These are phyloP conservation scores for Aristolochia contorta DNA, from an alignment of 164 flowering plant genomes.

Conservation along the genomic window DNA sequence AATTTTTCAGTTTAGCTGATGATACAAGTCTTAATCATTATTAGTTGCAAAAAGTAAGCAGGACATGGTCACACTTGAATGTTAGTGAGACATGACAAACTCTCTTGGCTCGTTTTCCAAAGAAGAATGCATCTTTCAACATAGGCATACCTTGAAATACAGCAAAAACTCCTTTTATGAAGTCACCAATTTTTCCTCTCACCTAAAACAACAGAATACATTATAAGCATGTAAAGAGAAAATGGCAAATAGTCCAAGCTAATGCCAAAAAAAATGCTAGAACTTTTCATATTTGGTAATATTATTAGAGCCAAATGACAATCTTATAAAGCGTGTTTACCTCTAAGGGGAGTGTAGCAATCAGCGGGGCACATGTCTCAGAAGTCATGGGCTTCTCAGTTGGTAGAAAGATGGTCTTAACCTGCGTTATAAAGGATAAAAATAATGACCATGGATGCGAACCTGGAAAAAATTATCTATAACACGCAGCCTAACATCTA, in stretches of 20 bases:
- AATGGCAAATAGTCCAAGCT: neutral
- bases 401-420: constrained; percentile 67
- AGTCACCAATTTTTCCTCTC: constrained; percentile 64
- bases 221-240: constrained; percentile 4
- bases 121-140: neutral
- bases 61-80: too few relatives aligned
- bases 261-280: too few relatives aligned
- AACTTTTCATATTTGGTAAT: too few relatives aligned
- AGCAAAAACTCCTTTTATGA: constrained; percentile 59
- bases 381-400: constrained; percentile 51
- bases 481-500: neutral
- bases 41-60: too few relatives aligned
- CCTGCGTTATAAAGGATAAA: constrained; percentile 31
- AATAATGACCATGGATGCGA: neutral
- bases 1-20: too few relatives aligned
- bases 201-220: constrained; percentile 28
- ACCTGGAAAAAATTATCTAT: neutral
- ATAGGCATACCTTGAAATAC: constrained; percentile 64
- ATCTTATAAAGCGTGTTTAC: constrained; percentile 16
- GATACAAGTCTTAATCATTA: too few relatives aligned
- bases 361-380: constrained; percentile 77
- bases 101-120: too few relatives aligned
- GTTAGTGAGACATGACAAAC: too few relatives aligned
- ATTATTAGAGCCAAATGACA: neutral
- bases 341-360: constrained; percentile 92